These are phyloP conservation scores for Sphaerulina vaccinii DNA, from an alignment of 2,329 filamentous ascomycete genomes.

Conservation along the genomic window DNA sequence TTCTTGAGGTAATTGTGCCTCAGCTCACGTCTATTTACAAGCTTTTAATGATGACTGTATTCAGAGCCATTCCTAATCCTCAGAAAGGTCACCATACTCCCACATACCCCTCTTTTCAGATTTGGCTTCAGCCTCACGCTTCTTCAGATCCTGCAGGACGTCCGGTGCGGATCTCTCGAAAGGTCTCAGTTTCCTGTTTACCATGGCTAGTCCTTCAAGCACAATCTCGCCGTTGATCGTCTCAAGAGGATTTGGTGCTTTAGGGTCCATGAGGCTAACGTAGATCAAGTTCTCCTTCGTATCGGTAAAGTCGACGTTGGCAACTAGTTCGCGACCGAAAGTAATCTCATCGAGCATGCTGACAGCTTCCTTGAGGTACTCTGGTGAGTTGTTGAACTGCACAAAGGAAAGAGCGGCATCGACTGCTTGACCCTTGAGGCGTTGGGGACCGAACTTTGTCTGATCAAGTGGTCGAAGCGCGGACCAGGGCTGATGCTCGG, in stretches of 20 bases:
- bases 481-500: slow-evolving; percentile 81
- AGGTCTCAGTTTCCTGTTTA: slow-evolving; percentile 83
- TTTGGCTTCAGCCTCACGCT: slow-evolving; percentile 77
- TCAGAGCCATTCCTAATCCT: slow-evolving; percentile 57
- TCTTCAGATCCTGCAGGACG: slow-evolving; percentile 68
- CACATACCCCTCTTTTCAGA: slow-evolving; percentile 80
- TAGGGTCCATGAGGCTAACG: slow-evolving; percentile 83
- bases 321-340: slow-evolving; percentile 72
- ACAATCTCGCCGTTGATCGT: slow-evolving; percentile 90
- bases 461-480: slow-evolving; percentile 77
- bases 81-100: slow-evolving; percentile 97
- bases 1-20: too few species aligned
- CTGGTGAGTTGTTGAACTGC: slow-evolving; percentile 76
- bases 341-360: slow-evolving; percentile 72
- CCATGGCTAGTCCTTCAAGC: slow-evolving; percentile 80
- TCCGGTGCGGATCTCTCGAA: slow-evolving; percentile 80
- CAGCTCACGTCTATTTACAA: too few species aligned
- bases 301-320: slow-evolving; percentile 83
- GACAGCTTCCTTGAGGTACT: slow-evolving; percentile 82
- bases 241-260: slow-evolving; percentile 61
- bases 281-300: slow-evolving; percentile 71
- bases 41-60: neutral
- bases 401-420: slow-evolving; percentile 86
- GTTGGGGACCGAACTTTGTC: slow-evolving; percentile 73
- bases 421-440: slow-evolving; percentile 80